Evolutionary conservation across 371 early-diverging fungal genomes (phyloP).

Genomic region (Parasitella parasitica): DNA sequence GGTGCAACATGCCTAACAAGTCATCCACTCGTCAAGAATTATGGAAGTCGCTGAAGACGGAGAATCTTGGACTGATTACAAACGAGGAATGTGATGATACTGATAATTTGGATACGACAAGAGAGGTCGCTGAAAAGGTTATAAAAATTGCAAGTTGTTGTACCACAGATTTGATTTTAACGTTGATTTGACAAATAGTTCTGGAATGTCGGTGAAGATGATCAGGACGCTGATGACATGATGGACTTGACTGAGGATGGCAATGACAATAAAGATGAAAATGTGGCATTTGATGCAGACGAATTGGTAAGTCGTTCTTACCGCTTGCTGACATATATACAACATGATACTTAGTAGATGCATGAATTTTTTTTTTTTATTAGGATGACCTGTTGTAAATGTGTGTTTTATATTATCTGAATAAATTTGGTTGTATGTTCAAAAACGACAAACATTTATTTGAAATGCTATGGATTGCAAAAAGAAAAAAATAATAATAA

Average conservation of each 20-base stretch:
- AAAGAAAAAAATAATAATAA: too few species aligned
- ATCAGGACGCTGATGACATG: neutral
- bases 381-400: neutral
- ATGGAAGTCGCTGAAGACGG: constrained; percentile 36
- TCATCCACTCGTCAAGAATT: constrained; percentile 27
- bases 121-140: constrained; percentile 35
- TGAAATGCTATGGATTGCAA: neutral
- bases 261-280: neutral
- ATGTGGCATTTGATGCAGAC: neutral
- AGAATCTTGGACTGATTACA: constrained; percentile 36
- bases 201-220: neutral
- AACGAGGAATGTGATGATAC: constrained; percentile 38
- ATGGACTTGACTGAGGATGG: neutral
- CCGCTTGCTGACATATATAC: too few species aligned
- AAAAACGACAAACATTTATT: too few species aligned
- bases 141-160: neutral
- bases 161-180: too few species aligned
- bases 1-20: constrained; percentile 20
- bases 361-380: too few species aligned
- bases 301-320: neutral
- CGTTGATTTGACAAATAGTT: neutral
- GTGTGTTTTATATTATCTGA: too few species aligned
- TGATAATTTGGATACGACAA: constrained; percentile 14
- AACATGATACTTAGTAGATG: too few species aligned
- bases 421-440: too few species aligned